A percentile compares a stretch with the other conserved stretches of the same genome.
phyloP scores from a whole-genome alignment of 2,329 filamentous ascomycete species.

The Colletotrichum lupini region DNA sequence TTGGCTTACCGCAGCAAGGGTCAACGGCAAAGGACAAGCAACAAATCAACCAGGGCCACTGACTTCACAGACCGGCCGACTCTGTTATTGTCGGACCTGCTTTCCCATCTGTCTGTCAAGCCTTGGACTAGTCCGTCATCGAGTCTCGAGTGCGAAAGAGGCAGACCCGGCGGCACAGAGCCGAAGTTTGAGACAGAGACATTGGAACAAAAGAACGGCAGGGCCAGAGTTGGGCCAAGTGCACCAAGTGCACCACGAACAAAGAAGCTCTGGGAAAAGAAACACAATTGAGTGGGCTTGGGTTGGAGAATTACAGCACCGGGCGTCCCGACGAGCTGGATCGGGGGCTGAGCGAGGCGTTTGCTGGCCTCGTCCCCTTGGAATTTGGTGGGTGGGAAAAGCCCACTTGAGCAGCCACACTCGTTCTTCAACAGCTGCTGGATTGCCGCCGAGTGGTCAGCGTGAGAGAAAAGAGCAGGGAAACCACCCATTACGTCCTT shows the following conservation, averaged over 20 bases:
- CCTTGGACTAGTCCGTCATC: not conserved
- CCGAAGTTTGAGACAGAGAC: constrained; percentile 24
- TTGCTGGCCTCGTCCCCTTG: constrained; percentile 1
- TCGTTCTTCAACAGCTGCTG: not conserved
- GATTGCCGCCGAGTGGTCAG: not conserved
- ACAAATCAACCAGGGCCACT: not conserved
- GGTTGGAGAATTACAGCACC: not conserved
- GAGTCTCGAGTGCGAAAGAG: not conserved
- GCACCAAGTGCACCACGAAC: constrained; percentile 10
- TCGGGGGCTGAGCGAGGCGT: constrained; percentile 32
- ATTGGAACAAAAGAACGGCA: constrained; percentile 26
- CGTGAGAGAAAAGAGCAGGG: not conserved
- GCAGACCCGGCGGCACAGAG: constrained; percentile 9
- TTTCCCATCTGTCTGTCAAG: not conserved
- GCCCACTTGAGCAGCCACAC: not conserved
- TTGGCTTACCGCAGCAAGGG: not conserved
- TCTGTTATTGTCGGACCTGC: not conserved
- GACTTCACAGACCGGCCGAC: not conserved
- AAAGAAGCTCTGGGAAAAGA: constrained; percentile 11
- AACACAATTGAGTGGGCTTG: not conserved
- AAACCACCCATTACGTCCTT: not conserved
- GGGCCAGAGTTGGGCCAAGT: constrained; percentile 4
- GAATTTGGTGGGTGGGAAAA: not conserved
- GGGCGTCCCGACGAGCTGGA: constrained; percentile 32
- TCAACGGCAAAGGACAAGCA: not conserved